Base-by-base conservation (phyloP, 805 yeast genomes). In the Metschnikowia arizonensis region DNA sequence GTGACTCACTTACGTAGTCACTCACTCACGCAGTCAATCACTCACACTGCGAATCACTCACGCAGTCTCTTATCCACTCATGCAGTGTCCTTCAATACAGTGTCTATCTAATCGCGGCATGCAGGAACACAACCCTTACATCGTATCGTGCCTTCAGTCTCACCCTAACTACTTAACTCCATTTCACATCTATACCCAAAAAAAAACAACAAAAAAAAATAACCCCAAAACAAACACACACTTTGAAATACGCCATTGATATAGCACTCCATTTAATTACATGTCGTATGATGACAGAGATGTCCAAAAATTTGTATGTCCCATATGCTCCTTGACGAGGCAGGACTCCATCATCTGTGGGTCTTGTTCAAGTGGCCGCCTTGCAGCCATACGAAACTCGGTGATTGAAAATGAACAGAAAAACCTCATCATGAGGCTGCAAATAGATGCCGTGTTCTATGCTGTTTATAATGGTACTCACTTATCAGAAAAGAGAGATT, bases 381-480 rank as follows among this genome's bases (percentile, higher is more conserved):
- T 59, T 7, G 63, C 60, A 32, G 32, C 57, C 14, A 34, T 62
- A 14, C 46, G 63, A 19, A 61, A 62, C 47, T 56, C 62, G 1
- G 61, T 61, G 29, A 40, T 54, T 6, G 57, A 54, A 25, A 64
- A 60, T 33, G 72, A 67, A 33, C 33, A 30, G 12, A 19, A 50
- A 24, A 66, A 63, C 35, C 29, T 38, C 6, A 26, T 41, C 2
- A 50, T 60, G 44, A 54, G 63, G 11, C 35, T 32, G 10, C 58
- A 59, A 23, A 66, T 69, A 24, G 55, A 66, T 45, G 40, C 50
- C 15, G 53, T 68, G 1, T 68, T 69, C 35, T 46, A 44, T 19
- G 18, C 14, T 10, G 24, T 39, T 29, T 15, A 29, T 14, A 14
- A 21, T 4, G 40, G 15, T 8, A 12, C 40, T 7, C 31, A 11